Base-by-base conservation (phyloP, 257 asterid genomes). In the Petunia secreta region DNA sequence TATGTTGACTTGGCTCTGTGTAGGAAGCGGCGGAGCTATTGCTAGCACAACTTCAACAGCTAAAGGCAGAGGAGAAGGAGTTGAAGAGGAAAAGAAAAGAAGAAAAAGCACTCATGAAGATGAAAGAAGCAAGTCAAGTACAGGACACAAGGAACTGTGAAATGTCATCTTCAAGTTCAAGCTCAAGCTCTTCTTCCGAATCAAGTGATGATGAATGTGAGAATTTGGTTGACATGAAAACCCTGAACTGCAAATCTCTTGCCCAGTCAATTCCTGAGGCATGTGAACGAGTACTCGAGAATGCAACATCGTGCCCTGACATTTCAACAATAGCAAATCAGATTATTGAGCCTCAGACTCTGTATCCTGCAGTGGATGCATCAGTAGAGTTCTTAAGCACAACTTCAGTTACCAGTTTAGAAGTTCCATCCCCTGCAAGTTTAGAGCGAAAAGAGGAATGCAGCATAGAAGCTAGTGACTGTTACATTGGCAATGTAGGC, bases 161-260 rank as follows among this genome's bases (percentile, higher is more conserved):
- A 34, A 68, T 54, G 80, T 73, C 46, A 5, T 71, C 77, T 16
- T 89, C 96, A 25, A 25, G 25, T 25, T 25, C 25, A 25, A 25
- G 25, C 0, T 89, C 93, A 3, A 69, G 87, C 58, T 91, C 94
- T 13, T 86, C 97, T 5, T 89, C 93, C 0, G 95, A 92, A 44
- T 95, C 95, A 0, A 91, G 99, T 41, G 96, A 93, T 66, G 85
- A 94, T 38, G 98, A 95, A 43, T 88, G 93, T 64, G 97, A 92
- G 9, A 88, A 95, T 34, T 85, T 86, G 0, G 83, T 87, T 0
- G 81, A 85, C 80, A 88, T 90, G 88, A 83, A 65, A 13, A 46
- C 60, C 81, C 85, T 86, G 6, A 86, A 82, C 37, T 78, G 38
- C 0, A 74, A 43, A 41, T 38, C 75, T 8, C 81, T 15, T 44